These are phyloP conservation scores for Aspergillus sp. DNA, from an alignment of 2,329 filamentous ascomycete genomes.

Conservation along the genomic window DNA sequence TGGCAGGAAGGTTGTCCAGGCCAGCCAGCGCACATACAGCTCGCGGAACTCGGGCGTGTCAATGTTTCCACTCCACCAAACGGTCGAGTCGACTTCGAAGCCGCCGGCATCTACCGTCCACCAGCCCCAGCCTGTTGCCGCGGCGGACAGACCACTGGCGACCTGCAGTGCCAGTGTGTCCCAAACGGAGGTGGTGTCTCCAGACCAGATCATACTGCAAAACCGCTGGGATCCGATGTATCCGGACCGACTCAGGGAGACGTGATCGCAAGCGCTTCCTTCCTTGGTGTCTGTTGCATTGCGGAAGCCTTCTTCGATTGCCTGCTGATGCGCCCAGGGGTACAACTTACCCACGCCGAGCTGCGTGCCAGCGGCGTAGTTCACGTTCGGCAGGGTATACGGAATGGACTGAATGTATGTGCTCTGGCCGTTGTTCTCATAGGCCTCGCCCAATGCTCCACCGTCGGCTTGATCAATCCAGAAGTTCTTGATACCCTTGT, in stretches of 20 bases:
- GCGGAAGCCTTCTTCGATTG: conserved; percentile 60
- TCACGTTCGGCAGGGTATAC: conserved; percentile 27
- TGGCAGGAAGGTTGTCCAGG: conserved; percentile 60
- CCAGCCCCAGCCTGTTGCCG: conserved; percentile 62
- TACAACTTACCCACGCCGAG: conserved; percentile 61
- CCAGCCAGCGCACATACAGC: conserved; percentile 65
- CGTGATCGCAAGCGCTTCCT: conserved; percentile 30
- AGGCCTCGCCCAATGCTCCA: conserved; percentile 36
- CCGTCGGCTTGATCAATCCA: conserved; percentile 68
- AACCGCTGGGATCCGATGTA: conserved; percentile 61
- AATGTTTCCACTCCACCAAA: conserved; percentile 54
- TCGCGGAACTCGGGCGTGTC: conserved; percentile 57
- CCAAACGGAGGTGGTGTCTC: conserved; percentile 65
- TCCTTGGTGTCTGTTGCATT: conserved; percentile 53
- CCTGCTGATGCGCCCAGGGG: conserved; percentile 56
- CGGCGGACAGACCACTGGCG: conserved; percentile 63
- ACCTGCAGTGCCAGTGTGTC: conserved; percentile 58
- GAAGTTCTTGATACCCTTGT: conserved; percentile 62
- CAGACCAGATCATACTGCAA: conserved; percentile 61
- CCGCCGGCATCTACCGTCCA: conserved; percentile 69
- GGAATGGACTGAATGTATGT: conserved; percentile 41
- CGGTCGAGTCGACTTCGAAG: conserved; percentile 54
- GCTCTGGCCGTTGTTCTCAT: conserved; percentile 54
- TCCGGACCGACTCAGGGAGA: conserved; percentile 58
- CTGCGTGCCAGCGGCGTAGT: conserved; percentile 63